These are phyloP conservation scores for Biscogniauxia marginata DNA, from an alignment of 2,329 filamentous ascomycete genomes.

Conservation along the genomic window DNA sequence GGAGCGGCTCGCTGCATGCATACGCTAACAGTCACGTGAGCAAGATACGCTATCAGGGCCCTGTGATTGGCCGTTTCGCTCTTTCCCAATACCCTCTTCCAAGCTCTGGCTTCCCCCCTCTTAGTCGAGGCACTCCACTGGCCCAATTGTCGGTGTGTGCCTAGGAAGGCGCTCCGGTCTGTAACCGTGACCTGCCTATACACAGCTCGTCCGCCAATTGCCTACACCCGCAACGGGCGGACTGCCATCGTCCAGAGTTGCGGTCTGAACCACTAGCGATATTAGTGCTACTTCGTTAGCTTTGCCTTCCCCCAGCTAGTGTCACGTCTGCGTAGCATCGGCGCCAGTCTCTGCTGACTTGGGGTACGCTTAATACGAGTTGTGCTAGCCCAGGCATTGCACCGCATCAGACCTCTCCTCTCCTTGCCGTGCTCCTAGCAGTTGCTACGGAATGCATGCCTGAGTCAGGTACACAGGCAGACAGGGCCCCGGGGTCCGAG, in stretches of 20 bases:
- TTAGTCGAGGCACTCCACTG: conserved; percentile 4
- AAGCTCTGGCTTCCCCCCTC: not conserved
- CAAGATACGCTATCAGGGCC: not conserved
- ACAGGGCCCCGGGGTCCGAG: no score
- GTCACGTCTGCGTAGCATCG: not conserved
- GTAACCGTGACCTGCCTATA: not conserved
- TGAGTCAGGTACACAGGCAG: no score
- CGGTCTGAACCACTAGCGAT: not conserved
- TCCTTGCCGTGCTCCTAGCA: no score
- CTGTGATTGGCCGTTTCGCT: not conserved
- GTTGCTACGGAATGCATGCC: no score
- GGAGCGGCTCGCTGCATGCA: conserved; percentile 35
- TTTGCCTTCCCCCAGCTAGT: not conserved
- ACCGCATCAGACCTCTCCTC: no score
- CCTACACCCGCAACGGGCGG: not conserved
- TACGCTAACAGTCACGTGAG: conserved; percentile 30
- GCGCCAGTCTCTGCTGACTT: not conserved
- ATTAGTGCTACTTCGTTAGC: not conserved
- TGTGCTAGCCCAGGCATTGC: no score
- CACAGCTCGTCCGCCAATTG: not conserved
- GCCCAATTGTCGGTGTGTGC: conserved; percentile 14
- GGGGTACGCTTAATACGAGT: not conserved
- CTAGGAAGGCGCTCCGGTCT: not conserved
- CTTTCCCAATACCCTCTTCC: not conserved
- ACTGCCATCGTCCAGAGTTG: not conserved